Evolutionary conservation across 495 filamentous ascomycete genomes (phyloP).

Genomic region (Apodospora peruviana): DNA sequence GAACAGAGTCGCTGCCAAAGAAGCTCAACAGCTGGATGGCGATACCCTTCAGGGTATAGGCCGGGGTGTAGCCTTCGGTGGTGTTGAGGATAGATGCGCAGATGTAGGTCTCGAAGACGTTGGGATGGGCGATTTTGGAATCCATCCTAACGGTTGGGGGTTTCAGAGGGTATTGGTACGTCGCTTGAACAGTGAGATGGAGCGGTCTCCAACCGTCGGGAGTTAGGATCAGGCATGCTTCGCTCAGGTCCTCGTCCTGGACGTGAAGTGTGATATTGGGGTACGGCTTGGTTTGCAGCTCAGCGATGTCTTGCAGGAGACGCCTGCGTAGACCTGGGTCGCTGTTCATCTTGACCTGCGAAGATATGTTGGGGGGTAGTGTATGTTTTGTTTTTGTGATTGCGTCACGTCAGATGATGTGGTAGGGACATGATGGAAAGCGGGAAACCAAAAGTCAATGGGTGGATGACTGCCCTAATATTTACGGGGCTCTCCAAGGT

Average conservation of each 20-base stretch:
- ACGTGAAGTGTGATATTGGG: conserved; percentile 37
- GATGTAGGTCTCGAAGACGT: conserved; percentile 43
- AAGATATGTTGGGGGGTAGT: too few species aligned
- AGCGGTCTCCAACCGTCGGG: conserved; percentile 28
- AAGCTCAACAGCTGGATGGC: conserved; percentile 54
- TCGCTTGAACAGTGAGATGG: conserved; percentile 29
- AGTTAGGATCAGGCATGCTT: conserved; percentile 35
- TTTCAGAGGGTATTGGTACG: conserved; percentile 34
- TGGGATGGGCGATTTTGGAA: conserved; percentile 50
- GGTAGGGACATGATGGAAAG: too few species aligned
- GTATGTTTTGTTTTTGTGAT: too few species aligned
- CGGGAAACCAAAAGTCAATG: too few species aligned
- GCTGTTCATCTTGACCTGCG: too few species aligned
- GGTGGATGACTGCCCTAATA: too few species aligned
- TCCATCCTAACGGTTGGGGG: conserved; percentile 41
- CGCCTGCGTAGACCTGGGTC: conserved; percentile 12
- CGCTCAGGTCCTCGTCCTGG: conserved; percentile 27
- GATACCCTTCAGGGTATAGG: conserved; percentile 47
- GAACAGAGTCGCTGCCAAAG: conserved; percentile 48
- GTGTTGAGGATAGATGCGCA: conserved; percentile 43
- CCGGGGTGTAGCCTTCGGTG: conserved; percentile 38
- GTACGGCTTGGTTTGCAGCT: conserved; percentile 40
- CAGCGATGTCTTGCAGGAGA: conserved; percentile 40
- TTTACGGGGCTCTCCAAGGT: too few species aligned
- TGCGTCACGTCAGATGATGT: too few species aligned